Evolutionary conservation across 768 basidiomycete species (phyloP).

Genomic region (Psilocybe cubensis): DNA sequence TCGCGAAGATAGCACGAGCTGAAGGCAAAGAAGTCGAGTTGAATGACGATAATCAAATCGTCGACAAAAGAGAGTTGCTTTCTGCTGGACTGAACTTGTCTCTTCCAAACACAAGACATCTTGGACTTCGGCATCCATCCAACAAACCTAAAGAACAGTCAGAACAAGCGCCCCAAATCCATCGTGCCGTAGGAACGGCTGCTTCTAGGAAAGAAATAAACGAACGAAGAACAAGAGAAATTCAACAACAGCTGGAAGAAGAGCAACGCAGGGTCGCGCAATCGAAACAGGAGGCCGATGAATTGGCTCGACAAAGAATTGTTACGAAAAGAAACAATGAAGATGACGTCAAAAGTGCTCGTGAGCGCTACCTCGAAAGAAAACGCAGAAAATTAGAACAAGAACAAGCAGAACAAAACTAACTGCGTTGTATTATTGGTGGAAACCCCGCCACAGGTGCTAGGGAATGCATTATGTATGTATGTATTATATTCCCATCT

Average conservation of each 20-base stretch:
- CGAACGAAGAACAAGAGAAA: constrained; percentile 78
- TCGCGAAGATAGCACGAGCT: constrained; percentile 68
- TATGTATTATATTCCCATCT: constrained; percentile 14
- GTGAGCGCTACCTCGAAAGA: constrained; percentile 74
- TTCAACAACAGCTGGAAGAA: constrained; percentile 78
- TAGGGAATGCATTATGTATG: constrained; percentile 7
- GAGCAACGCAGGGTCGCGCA: constrained; percentile 63
- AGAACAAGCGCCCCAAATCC: constrained; percentile 39
- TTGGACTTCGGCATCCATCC: constrained; percentile 48
- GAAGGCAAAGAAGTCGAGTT: constrained; percentile 88
- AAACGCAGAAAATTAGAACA: constrained; percentile 78
- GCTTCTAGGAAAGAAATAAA: constrained; percentile 83
- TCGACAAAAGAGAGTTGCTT: constrained; percentile 92
- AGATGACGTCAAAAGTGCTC: constrained; percentile 71
- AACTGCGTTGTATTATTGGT: neutral
- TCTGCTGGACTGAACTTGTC: constrained; percentile 92
- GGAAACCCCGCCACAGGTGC: neutral
- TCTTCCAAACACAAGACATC: constrained; percentile 74
- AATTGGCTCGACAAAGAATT: constrained; percentile 66
- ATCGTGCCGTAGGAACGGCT: constrained; percentile 85
- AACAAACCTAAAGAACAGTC: constrained; percentile 20
- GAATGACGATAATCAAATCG: constrained; percentile 96
- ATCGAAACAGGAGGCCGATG: constrained; percentile 62
- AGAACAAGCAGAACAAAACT: constrained; percentile 13
- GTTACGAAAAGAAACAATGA: constrained; percentile 80